phyloP scores from a whole-genome alignment of 345 rosid species.

The Rhodamnia rubescens region DNA sequence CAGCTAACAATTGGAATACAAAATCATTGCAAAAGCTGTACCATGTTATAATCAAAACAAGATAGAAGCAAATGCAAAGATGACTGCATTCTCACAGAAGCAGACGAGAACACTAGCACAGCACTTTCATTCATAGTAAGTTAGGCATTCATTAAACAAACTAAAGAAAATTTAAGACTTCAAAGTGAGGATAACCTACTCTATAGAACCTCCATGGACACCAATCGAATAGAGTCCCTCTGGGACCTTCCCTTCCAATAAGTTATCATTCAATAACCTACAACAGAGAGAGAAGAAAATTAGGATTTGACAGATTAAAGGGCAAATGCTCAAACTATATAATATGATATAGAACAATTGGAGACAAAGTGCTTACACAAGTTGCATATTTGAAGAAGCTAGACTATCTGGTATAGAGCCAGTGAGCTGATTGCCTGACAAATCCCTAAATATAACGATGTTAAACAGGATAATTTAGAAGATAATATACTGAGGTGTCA shows the following conservation, averaged over 20 bases:
- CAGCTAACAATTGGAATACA: neutral
- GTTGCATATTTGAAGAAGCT: conserved; percentile 54
- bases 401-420: conserved; percentile 88
- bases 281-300: conserved; percentile 3
- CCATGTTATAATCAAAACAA: neutral
- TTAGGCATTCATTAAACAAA: neutral
- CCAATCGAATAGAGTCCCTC: conserved; percentile 81
- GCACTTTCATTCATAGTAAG: neutral
- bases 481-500: neutral
- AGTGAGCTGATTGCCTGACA: conserved; percentile 66
- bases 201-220: conserved; percentile 87
- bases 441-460: conserved; percentile 30
- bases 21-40: neutral
- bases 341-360: neutral
- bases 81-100: neutral
- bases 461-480: conserved; percentile 1
- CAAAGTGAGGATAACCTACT: conserved; percentile 35
- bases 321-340: neutral
- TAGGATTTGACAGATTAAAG: neutral
- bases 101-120: neutral
- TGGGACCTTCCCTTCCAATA: conserved; percentile 75
- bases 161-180: neutral
- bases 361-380: conserved; percentile 41
- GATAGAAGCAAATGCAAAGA: neutral
- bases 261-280: conserved; percentile 64